Base-by-base conservation (phyloP, 1,284 basidiomycete species). In the Irpex sp. region DNA sequence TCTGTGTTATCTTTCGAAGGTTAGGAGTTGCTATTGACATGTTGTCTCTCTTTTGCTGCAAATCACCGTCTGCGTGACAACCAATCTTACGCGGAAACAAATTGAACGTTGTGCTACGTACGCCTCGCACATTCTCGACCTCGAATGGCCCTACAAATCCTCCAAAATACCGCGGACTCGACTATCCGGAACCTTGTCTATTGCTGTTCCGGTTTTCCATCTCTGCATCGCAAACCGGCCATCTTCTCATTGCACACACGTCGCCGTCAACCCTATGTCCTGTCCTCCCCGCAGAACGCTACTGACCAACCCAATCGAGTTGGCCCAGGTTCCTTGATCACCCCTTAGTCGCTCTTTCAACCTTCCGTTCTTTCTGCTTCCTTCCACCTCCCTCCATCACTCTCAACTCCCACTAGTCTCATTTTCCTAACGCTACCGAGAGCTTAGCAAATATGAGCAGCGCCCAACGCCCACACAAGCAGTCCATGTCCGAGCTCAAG, bases 401-500 rank as follows among this genome's bases (percentile, higher is more conserved):
- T 6, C 31, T 34, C 31, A 17, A 36, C 55, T 38, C 58, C 9
- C 57, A 9, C 57, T 36, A 37, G 62, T 52, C 51, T 9, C 55
- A 34, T 34, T 34, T 34, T 6, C 31, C 31, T 34, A 34, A 34
- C 31, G 31, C 31, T 19, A 54, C 52, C 64, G 15, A 9, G n/a
- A 34, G 31, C 31, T 37, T 26, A 31, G 48, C 26, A 69, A 71
- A 56, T 62, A 75, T 75, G 74, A 73, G 70, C 70, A 65, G 70
- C 69, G 58, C 61, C 38, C 74, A 56, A 56, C 54, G 74, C 49
- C 69, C 69, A 26, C 69, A 71, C 7, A 87, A 87, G 75, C 85
- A 85, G 73, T 84, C 85, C 68, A 92, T 93, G 89, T 87, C 86
- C 59, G 92, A 94, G 80, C 85, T 94, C 75, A 93, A 92, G 80